Evolutionary conservation across 208 protist species (phyloP), one percentile per base, ranked within the genome.

Genomic region (Crithidia mellificae): DNA sequence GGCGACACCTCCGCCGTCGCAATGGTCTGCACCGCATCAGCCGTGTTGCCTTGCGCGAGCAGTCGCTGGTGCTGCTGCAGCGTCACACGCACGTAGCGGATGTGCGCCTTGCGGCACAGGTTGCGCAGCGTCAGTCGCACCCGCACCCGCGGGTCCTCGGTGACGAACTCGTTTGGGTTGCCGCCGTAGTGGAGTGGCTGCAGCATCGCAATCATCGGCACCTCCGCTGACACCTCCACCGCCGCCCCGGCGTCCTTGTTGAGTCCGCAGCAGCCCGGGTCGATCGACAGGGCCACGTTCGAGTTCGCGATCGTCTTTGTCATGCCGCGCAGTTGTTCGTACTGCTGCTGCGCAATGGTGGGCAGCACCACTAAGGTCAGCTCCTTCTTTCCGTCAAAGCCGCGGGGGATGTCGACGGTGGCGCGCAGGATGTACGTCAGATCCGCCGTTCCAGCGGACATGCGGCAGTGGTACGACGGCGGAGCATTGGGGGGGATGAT

Each of bases 391-490:
- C 62, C 72, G 32, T 87, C 72, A 25, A 84, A 81, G 19, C 74
- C 65, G 20, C 61, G 79, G 0, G 77, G 77, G 22, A 87, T 83
- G 57, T 78, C 81, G 15, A 74, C 56, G 17, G 27, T 64, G 14
- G 67, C 70, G 20, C 68, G 63, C 34, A 84, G 52, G n/a, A 63
- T 69, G 62, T 83, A 84, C 27, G 44, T 38, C 36, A 87, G 36
- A 19, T 62, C 50, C 1, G 49, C 59, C 14, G 47, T 41, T 14
- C 72, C 71, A 17, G 36, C 51, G 1, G 63, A 24, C 12, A 63
- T 66, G 49, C 36, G 49, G 44, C 71, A 77, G 57, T 58, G 61
- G 47, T 68, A 77, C 1, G 66, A 75, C 6, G 76, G 72, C 14
- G 80, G 76, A 5, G 68, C 73, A 38, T 17, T 68, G 22, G 54